A percentile compares a stretch with the other conserved stretches of the same genome.
phyloP scores from a whole-genome alignment of 352 stramenopile species.

The Phytophthora sp. region DNA sequence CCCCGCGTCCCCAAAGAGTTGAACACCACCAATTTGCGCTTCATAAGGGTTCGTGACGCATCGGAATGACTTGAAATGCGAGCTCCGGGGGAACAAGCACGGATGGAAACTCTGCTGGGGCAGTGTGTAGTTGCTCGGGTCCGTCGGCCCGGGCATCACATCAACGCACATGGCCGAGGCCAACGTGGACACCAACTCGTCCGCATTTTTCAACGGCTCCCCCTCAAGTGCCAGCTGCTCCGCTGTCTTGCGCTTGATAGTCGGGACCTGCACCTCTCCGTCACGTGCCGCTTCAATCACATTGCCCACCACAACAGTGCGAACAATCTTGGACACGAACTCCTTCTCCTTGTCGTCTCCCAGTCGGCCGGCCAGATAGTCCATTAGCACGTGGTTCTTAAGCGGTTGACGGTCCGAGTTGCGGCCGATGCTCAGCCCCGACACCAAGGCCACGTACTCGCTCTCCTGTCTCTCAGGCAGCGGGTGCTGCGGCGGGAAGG shows the following conservation, averaged over 20 bases:
- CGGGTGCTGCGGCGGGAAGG: slow-evolving; percentile 50
- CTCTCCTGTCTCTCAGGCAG: slow-evolving; percentile 55
- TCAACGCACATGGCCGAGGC: slow-evolving; percentile 90
- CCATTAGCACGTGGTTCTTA: slow-evolving; percentile 67
- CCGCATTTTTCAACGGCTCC: slow-evolving; percentile 67
- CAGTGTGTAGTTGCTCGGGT: slow-evolving; percentile 91
- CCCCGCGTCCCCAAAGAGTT: slow-evolving; percentile 88
- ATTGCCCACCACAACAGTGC: slow-evolving; percentile 79
- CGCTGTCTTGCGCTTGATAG: slow-evolving; percentile 52
- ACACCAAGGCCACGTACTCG: slow-evolving; percentile 75
- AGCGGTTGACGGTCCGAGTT: slow-evolving; percentile 44
- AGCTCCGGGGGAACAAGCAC: slow-evolving; percentile 90
- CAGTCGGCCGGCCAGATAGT: slow-evolving; percentile 78
- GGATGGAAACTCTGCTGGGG: slow-evolving; percentile 95
- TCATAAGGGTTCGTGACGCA: slow-evolving; percentile 95
- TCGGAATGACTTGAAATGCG: slow-evolving; percentile 82
- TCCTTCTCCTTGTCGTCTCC: slow-evolving; percentile 57
- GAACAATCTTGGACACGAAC: slow-evolving; percentile 76
- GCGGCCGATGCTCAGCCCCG: slow-evolving; percentile 53
- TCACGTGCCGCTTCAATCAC: slow-evolving; percentile 28
- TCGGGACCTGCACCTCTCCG: slow-evolving; percentile 30
- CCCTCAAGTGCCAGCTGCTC: slow-evolving; percentile 49
- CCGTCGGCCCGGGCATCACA: slow-evolving; percentile 87
- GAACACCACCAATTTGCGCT: slow-evolving; percentile 56
- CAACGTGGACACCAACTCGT: slow-evolving; percentile 77